Conservation (phyloP, 768 basidiomycete genomes). For the Phlebiopsis gigantea region DNA sequence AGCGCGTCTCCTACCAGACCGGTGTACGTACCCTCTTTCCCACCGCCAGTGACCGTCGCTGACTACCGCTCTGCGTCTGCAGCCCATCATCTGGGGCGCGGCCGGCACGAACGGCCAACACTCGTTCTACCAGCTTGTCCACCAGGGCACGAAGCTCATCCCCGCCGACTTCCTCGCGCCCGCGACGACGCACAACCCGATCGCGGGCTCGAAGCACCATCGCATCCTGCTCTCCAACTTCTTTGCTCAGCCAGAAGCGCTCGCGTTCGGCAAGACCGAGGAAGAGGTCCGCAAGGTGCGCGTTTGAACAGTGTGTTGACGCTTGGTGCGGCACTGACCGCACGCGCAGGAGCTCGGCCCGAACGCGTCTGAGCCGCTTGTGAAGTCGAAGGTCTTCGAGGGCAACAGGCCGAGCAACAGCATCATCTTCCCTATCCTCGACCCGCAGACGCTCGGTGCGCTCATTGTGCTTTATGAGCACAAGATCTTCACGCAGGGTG, state of each 20-base stretch:
- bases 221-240: conserved; percentile 96
- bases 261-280: conserved; percentile 97
- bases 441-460: conserved; percentile 83
- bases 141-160: conserved; percentile 90
- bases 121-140: conserved; percentile 97
- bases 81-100: conserved; percentile 99
- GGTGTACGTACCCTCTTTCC: conserved; percentile 52
- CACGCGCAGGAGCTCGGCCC: conserved; percentile 46
- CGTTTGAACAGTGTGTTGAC: neutral
- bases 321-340: neutral
- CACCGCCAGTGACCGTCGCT: conserved; percentile 1
- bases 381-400: conserved; percentile 98
- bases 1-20: conserved; percentile 93
- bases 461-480: conserved; percentile 93
- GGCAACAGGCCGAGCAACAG: conserved; percentile 97
- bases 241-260: conserved; percentile 96
- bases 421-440: conserved; percentile 90
- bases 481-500: conserved; percentile 98
- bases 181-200: conserved; percentile 85
- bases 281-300: conserved; percentile 58
- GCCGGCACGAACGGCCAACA: conserved; percentile 98
- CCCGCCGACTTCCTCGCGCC: conserved; percentile 93
- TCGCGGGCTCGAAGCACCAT: conserved; percentile 84
- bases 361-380: conserved; percentile 72
- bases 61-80: neutral